phyloP scores from a whole-genome alignment of 768 basidiomycete species.

The Amanita pallidorosea region DNA sequence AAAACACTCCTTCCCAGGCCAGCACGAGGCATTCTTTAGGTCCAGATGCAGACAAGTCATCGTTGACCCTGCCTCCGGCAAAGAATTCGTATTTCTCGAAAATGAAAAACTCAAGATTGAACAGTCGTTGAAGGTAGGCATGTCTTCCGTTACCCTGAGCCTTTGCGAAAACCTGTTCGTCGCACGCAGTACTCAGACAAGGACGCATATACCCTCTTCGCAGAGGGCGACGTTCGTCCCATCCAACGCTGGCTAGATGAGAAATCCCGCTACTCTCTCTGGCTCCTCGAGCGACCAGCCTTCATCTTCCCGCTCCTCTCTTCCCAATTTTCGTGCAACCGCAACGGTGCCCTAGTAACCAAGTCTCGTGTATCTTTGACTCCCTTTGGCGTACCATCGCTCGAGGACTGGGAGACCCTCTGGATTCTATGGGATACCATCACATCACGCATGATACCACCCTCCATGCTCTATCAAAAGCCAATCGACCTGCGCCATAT shows the following conservation, averaged over 20 bases:
- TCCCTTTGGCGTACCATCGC: constrained; percentile 59
- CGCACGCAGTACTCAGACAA: constrained; percentile 59
- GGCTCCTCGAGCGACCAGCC: constrained; percentile 82
- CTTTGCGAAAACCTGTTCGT: background rate
- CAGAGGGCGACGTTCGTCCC: constrained; percentile 66
- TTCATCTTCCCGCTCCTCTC: constrained; percentile 64
- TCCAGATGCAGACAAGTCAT: constrained; percentile 54
- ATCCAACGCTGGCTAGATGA: constrained; percentile 81
- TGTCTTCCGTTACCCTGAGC: background rate
- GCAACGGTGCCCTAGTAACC: constrained; percentile 12
- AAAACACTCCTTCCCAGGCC: constrained; percentile 30
- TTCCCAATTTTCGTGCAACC: constrained; percentile 20
- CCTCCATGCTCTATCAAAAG: constrained; percentile 76
- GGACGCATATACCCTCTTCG: constrained; percentile 64
- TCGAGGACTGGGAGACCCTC: constrained; percentile 70
- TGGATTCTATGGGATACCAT: constrained; percentile 90
- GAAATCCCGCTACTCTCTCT: constrained; percentile 65
- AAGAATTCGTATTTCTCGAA: constrained; percentile 42
- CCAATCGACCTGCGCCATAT: constrained; percentile 94
- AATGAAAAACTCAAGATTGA: constrained; percentile 82
- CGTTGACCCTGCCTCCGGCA: constrained; percentile 31
- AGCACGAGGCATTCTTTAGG: constrained; percentile 78
- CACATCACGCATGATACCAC: constrained; percentile 78
- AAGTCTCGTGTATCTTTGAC: constrained; percentile 14
- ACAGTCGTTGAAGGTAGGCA: constrained; percentile 69